Percentiles rank a stretch among this genome's conserved stretches.
These are phyloP conservation scores for Noccaea bulbosa DNA, from an alignment of 345 rosid species.

Conservation along the genomic window DNA sequence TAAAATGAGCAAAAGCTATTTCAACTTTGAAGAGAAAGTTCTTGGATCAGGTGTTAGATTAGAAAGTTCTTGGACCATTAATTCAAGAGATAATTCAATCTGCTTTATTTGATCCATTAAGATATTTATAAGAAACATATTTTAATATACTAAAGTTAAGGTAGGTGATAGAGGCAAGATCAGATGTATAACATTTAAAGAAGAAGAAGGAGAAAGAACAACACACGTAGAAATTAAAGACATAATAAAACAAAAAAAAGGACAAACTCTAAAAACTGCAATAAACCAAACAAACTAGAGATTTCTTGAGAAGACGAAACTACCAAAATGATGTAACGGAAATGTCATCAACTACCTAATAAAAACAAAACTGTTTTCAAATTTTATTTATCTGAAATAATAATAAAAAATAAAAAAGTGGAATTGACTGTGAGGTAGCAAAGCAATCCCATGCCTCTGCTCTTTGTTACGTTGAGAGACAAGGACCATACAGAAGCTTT, in stretches of 20 bases:
- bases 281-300: constrained; percentile 36
- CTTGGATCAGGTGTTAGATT: not conserved
- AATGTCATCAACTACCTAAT: constrained; percentile 35
- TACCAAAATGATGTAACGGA: constrained; percentile 37
- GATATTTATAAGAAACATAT: not conserved
- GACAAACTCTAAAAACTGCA: constrained; percentile 33
- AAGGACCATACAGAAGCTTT: constrained; percentile 33
- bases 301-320: constrained; percentile 38
- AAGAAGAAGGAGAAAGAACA: not conserved
- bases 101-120: not conserved
- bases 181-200: not conserved
- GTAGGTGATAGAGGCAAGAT: constrained; percentile 25
- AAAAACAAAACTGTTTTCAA: constrained; percentile 6
- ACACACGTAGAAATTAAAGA: constrained; percentile 13
- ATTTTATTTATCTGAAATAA: not conserved
- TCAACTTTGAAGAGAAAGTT: constrained; percentile 3
- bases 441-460: constrained; percentile 39
- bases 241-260: constrained; percentile 41
- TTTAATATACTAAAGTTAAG: not conserved
- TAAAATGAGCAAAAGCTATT: not conserved
- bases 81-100: not conserved
- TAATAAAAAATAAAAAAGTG: not conserved
- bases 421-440: constrained; percentile 33
- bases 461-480: constrained; percentile 37
- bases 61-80: not conserved